phyloP scores from a whole-genome alignment of 805 yeast species.

The Wickerhamiella occidentalis region DNA sequence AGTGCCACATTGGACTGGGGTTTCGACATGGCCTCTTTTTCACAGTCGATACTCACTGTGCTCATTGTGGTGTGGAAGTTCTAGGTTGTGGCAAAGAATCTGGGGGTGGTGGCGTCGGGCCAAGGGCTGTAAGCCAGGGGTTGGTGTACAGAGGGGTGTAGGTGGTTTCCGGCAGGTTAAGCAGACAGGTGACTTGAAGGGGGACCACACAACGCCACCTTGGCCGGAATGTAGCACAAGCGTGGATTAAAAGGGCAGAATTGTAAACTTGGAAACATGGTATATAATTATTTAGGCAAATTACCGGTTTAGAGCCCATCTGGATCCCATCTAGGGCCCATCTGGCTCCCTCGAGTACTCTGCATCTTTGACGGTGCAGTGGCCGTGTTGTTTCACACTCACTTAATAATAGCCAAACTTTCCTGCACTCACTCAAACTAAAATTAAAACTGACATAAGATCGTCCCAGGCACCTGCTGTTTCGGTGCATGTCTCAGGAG shows the following conservation, averaged over 20 bases:
- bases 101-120: not conserved
- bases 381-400: constrained; percentile 1
- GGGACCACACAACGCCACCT: not conserved
- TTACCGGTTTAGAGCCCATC: too few relatives aligned
- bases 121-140: not conserved
- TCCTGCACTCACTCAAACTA: constrained; percentile 3
- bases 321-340: not conserved
- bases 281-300: too few relatives aligned
- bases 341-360: not conserved
- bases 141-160: not conserved
- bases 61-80: not conserved
- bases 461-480: constrained; percentile 4
- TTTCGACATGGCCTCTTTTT: not conserved
- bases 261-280: not conserved
- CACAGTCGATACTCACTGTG: not conserved
- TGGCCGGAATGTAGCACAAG: not conserved
- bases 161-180: not conserved
- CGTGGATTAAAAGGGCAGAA: not conserved
- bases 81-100: not conserved
- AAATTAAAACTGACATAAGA: constrained; percentile 2
- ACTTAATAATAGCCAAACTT: constrained; percentile 1
- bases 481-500: constrained; percentile 3
- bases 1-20: not conserved
- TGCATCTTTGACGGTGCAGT: not conserved
- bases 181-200: not conserved